Percentiles rank a stretch among this genome's conserved stretches.
phyloP scores from a whole-genome alignment of 768 basidiomycete species.

The Auricularia auricula-judae region DNA sequence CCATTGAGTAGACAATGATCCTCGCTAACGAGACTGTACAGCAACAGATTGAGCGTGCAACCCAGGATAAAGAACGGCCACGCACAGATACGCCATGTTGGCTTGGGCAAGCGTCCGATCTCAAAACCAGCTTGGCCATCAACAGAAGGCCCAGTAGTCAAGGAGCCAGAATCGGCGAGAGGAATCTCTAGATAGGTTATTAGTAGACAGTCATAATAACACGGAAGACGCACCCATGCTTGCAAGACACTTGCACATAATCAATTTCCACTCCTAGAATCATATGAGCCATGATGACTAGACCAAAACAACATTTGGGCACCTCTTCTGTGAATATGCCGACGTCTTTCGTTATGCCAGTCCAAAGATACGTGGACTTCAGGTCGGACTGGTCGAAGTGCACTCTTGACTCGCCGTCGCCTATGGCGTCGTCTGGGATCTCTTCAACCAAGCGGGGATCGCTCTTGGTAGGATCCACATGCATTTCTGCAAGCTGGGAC shows the following conservation, averaged over 20 bases:
- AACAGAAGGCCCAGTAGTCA: conserved; percentile 65
- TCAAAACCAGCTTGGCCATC: conserved; percentile 68
- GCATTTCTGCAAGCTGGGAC: conserved; percentile 64
- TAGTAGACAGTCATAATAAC: conserved; percentile 2
- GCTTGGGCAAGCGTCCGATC: conserved; percentile 58
- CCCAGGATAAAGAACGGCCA: conserved; percentile 4
- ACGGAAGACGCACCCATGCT: conserved; percentile 53
- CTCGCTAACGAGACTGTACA: conserved; percentile 61
- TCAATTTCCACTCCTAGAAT: conserved; percentile 53
- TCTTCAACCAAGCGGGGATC: conserved; percentile 58
- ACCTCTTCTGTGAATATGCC: conserved; percentile 67
- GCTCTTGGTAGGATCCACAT: conserved; percentile 66
- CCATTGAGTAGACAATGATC: conserved; percentile 85
- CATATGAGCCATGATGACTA: not conserved
- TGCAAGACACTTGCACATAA: conserved; percentile 83
- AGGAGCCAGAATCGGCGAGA: conserved; percentile 59
- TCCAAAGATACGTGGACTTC: conserved; percentile 36
- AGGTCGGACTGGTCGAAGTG: conserved; percentile 38
- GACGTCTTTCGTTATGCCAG: conserved; percentile 42
- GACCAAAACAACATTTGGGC: not conserved
- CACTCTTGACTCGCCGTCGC: conserved; percentile 51
- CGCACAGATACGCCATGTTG: conserved; percentile 64
- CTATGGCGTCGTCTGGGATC: conserved; percentile 59
- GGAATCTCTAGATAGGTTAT: conserved; percentile 44
- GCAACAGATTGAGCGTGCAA: not conserved